Evolutionary conservation across 768 basidiomycete species (phyloP), one percentile per base, ranked within the genome.

Genomic region (Holtermanniella nyarrowii): DNA sequence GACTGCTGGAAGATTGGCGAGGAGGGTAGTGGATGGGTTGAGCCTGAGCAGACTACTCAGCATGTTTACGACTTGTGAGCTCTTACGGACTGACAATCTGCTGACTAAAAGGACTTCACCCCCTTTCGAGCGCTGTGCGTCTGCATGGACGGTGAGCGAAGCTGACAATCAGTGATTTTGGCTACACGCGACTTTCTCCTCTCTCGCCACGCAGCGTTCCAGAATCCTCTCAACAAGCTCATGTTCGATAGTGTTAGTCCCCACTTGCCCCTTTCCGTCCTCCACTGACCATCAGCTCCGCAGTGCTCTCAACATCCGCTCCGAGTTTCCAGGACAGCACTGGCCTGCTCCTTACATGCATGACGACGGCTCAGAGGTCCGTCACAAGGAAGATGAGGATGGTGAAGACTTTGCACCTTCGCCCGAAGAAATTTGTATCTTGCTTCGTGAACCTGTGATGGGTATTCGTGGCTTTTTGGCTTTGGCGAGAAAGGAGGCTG

Each of bases 401-500:
- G 31, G 31, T 37, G 10, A 37, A 37, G 31, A 37, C 31, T 37
- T 37, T 37, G 31, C 31, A 16, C 31, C 31, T 16, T 7, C 16
- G 10, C 31, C 31, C 3, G 53, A 59, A 4, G 64, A 66, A 40
- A 44, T 48, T 14, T 66, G 65, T 48, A 53, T 58, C 3, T 52
- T 66, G 2, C 50, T 66, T 18, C 48, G 41, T 0, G 26, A 52
- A 7, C 51, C 65, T 5, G 57, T 54, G 13, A 50, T 31, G 4
- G 42, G 58, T 41, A 48, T 66, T 7, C 56, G 65, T 20, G 62
- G 65, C n/a, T 57, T 66, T 43, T 52, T 66, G 37, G 62, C 65
- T 25, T 44, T 66, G 11, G 60, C 60, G 12, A 44, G 65, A 12
- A 54, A 55, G 44, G 62, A 63, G 26, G 59, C 60, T 0, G 59